phyloP scores from a whole-genome alignment of 345 rosid species.

The Linum lewisii region DNA sequence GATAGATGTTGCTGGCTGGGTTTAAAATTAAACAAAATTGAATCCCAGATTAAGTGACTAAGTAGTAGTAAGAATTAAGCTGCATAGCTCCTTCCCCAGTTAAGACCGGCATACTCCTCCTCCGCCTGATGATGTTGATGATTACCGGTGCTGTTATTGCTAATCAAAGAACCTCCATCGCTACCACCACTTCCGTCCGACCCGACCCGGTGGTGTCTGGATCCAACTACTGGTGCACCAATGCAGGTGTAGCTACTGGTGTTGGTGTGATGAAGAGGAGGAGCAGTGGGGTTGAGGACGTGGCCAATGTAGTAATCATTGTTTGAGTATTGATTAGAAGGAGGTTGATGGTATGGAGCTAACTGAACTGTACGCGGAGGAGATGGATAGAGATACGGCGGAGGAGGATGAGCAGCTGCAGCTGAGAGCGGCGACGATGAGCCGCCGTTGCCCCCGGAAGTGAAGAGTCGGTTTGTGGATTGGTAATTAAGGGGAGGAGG shows the following conservation, averaged over 20 bases:
- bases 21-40: too few species aligned
- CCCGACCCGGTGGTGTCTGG: conserved; percentile 24
- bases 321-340: conserved; percentile 19
- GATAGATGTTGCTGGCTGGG: too few species aligned
- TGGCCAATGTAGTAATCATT: conserved; percentile 59
- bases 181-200: conserved; percentile 19
- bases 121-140: conserved; percentile 11
- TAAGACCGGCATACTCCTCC: conserved; percentile 20
- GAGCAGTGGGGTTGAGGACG: conserved; percentile 31
- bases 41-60: too few species aligned
- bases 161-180: conserved; percentile 29
- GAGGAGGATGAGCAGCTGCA: conserved; percentile 22
- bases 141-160: conserved; percentile 2
- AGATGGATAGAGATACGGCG: conserved; percentile 40
- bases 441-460: conserved; percentile 18
- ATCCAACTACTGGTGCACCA: conserved; percentile 49
- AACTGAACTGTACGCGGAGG: conserved; percentile 23
- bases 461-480: conserved; percentile 30
- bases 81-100: conserved; percentile 34
- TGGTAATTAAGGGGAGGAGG: not conserved
- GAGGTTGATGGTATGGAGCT: conserved; percentile 26
- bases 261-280: conserved; percentile 22
- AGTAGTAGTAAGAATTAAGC: conserved; percentile 12
- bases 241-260: conserved; percentile 48
- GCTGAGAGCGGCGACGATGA: conserved; percentile 31